A percentile compares a stretch with the other conserved stretches of the same genome.
Conservation (phyloP, 2,329 filamentous ascomycete species). For the Calonectria leucothoes region DNA sequence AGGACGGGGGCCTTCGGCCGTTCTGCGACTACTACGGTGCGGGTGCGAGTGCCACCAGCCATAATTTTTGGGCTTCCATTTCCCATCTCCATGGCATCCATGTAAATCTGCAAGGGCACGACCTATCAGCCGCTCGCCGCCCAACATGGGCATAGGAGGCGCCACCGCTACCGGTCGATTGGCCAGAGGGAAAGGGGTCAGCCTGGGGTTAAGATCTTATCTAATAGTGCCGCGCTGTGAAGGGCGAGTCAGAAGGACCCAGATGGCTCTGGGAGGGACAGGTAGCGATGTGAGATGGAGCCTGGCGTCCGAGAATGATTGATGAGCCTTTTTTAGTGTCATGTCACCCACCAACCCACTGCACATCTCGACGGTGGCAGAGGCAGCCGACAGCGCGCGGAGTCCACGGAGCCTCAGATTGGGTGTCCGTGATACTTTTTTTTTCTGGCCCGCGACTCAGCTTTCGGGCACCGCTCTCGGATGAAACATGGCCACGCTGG, state of each 20-base stretch:
- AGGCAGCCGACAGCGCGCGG: background rate
- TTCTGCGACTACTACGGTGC: slow-evolving; percentile 15
- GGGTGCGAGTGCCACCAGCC: slow-evolving; percentile 16
- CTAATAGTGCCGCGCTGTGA: slow-evolving; percentile 5
- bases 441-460: background rate
- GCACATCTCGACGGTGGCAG: background rate
- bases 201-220: slow-evolving; percentile 32
- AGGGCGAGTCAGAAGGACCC: background rate
- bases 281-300: background rate
- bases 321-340: slow-evolving; percentile 9
- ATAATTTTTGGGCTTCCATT: slow-evolving; percentile 28
- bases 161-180: slow-evolving; percentile 35
- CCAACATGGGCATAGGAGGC: slow-evolving; percentile 34
- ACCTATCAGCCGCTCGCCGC: slow-evolving; percentile 38
- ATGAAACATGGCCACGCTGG: background rate
- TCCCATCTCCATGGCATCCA: slow-evolving; percentile 32
- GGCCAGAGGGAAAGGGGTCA: slow-evolving; percentile 34
- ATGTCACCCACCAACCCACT: background rate
- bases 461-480: background rate
- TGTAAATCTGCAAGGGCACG: slow-evolving; percentile 42
- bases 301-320: background rate
- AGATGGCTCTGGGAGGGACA: background rate
- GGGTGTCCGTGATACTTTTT: background rate
- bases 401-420: background rate
- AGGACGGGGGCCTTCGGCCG: slow-evolving; percentile 6